Percentiles rank a stretch among this genome's conserved stretches.
Evolutionary conservation across 2,329 filamentous ascomycete genomes (phyloP).

Genomic region (Colletotrichum orbiculare): DNA sequence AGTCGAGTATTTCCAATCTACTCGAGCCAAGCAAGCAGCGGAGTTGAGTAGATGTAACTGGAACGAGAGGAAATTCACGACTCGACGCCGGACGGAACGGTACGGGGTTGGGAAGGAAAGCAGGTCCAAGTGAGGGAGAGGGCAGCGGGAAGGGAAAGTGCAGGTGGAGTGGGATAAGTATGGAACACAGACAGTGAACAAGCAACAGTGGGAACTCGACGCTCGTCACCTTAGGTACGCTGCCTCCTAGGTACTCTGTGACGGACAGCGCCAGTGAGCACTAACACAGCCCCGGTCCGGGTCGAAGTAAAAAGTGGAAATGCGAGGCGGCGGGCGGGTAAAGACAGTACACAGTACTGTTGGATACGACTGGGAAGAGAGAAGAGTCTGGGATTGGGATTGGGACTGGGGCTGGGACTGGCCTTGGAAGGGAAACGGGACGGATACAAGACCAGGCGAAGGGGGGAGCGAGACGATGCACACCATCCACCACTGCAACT

Average conservation of each 20-base stretch:
- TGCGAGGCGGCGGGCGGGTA: slow-evolving; percentile 27
- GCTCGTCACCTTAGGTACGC: background rate
- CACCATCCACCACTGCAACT: background rate
- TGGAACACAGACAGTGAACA: slow-evolving; percentile 8
- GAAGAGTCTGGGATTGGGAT: no score
- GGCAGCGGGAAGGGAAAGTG: slow-evolving; percentile 32
- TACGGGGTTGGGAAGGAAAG: slow-evolving; percentile 20
- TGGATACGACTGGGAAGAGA: no score
- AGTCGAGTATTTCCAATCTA: slow-evolving; percentile 14
- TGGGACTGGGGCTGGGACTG: no score
- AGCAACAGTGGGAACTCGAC: background rate
- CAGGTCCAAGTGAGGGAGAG: slow-evolving; percentile 19
- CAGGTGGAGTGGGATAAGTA: slow-evolving; percentile 38
- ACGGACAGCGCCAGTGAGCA: slow-evolving; percentile 18
- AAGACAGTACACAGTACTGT: slow-evolving; percentile 1
- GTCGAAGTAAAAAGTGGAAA: slow-evolving; percentile 30
- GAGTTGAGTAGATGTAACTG: slow-evolving; percentile 24
- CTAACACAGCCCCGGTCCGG: slow-evolving; percentile 28
- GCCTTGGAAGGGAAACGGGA: no score
- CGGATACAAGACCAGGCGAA: no score
- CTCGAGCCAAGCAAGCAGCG: slow-evolving; percentile 9
- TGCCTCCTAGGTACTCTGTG: slow-evolving; percentile 19
- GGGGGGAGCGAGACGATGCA: slow-evolving; percentile 11
- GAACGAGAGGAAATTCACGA: slow-evolving; percentile 29
- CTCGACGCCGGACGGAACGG: slow-evolving; percentile 29